These are phyloP conservation scores for Colletotrichum sp. DNA, from an alignment of 2,329 filamentous ascomycete species.

Conservation along the genomic window DNA sequence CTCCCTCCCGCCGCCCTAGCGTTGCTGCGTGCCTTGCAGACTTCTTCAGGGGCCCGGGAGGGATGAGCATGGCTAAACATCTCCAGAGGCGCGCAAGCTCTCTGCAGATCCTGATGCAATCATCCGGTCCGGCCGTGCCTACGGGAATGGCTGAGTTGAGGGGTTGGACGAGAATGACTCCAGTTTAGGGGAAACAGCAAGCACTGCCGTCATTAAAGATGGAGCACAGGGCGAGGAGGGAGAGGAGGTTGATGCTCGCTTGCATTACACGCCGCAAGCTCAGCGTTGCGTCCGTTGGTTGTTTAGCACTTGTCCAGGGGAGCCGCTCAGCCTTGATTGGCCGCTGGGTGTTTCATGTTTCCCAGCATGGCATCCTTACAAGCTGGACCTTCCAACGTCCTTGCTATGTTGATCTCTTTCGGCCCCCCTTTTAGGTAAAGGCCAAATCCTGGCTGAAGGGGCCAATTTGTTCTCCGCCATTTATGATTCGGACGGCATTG, in stretches of 20 bases:
- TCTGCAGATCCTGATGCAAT: slow-evolving; percentile 23
- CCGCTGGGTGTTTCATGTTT: slow-evolving; percentile 17
- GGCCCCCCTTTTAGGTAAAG: background rate
- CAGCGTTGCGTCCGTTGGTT: background rate
- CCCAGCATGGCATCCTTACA: slow-evolving; percentile 2
- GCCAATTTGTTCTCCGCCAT: background rate
- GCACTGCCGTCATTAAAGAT: slow-evolving; percentile 2
- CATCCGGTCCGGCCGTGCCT: background rate
- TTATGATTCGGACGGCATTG: background rate
- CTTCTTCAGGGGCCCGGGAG: background rate
- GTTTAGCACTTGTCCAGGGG: background rate
- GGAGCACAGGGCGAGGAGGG: background rate
- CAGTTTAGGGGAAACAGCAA: background rate
- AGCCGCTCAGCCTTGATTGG: slow-evolving; percentile 9
- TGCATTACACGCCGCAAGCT: background rate
- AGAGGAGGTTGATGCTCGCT: slow-evolving; percentile 1
- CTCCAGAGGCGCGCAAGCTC: slow-evolving; percentile 1
- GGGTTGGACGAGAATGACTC: background rate
- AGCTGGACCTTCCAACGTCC: background rate
- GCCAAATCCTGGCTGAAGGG: background rate
- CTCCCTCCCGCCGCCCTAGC: background rate
- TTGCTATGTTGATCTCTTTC: slow-evolving; percentile 1
- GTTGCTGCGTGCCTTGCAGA: background rate
- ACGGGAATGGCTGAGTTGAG: background rate
- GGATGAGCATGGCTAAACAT: background rate